Conservation (phyloP, 768 basidiomycete species). For the Podaxis sp. region DNA sequence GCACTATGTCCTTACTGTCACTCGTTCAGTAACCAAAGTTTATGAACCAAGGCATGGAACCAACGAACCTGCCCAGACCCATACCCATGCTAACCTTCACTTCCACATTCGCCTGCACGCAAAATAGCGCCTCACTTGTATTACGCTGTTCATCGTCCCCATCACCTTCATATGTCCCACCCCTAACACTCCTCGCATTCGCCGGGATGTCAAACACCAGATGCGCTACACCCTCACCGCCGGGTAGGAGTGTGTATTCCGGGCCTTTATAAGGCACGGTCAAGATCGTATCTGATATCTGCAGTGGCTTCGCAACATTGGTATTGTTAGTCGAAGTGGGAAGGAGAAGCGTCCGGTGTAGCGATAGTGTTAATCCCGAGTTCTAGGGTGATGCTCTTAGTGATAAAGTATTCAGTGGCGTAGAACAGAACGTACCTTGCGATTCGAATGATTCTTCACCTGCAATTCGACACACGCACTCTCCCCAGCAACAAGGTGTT, state of each 20-base stretch:
- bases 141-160: constrained; percentile 23
- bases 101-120: constrained; percentile 61
- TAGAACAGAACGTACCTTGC: constrained; percentile 54
- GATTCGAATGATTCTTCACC: constrained; percentile 78
- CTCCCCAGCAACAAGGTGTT: constrained; percentile 68
- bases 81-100: constrained; percentile 42
- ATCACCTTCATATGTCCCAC: constrained; percentile 58
- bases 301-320: constrained; percentile 41
- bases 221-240: constrained; percentile 74
- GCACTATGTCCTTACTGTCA: constrained; percentile 64
- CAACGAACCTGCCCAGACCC: constrained; percentile 58
- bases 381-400: constrained; percentile 43
- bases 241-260: constrained; percentile 74
- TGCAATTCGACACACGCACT: constrained; percentile 72
- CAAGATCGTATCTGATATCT: constrained; percentile 65
- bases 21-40: constrained; percentile 8
- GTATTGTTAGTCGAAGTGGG: constrained; percentile 31
- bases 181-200: constrained; percentile 60
- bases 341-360: constrained; percentile 61
- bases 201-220: constrained; percentile 80
- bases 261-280: constrained; percentile 70
- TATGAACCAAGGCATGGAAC: constrained; percentile 7
- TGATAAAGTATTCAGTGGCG: neutral
- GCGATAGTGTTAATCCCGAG: constrained; percentile 56
- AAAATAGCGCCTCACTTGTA: constrained; percentile 58